Evolutionary conservation across 2,329 filamentous ascomycete species (phyloP).

Genomic region (Lecanicillium sp.): DNA sequence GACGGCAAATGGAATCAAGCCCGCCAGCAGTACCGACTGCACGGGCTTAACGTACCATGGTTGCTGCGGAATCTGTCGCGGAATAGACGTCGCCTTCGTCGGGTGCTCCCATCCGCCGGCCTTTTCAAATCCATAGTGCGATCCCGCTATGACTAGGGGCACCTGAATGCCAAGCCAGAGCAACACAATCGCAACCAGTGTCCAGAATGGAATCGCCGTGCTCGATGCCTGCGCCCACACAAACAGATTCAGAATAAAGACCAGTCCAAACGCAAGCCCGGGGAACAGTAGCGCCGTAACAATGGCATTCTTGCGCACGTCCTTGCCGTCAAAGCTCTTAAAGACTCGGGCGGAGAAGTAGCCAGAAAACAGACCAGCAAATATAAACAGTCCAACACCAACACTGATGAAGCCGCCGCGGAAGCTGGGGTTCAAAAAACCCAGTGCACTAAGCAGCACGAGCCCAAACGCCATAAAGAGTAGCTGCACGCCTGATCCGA

Average conservation of each 20-base stretch:
- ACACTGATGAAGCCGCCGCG: constrained; percentile 85
- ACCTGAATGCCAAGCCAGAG: constrained; percentile 84
- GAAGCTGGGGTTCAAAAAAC: constrained; percentile 77
- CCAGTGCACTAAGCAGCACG: constrained; percentile 63
- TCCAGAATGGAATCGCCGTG: constrained; percentile 78
- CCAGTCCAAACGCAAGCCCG: constrained; percentile 62
- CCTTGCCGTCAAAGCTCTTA: constrained; percentile 69
- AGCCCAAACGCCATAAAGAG: constrained; percentile 73
- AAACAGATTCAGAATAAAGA: constrained; percentile 79
- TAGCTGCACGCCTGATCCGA: constrained; percentile 81
- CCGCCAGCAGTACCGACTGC: constrained; percentile 61
- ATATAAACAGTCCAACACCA: constrained; percentile 72
- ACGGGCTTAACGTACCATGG: constrained; percentile 64
- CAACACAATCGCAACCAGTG: constrained; percentile 60
- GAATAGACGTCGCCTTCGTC: constrained; percentile 63
- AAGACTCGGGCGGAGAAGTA: constrained; percentile 82
- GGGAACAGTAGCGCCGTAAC: constrained; percentile 73
- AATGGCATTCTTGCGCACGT: constrained; percentile 68
- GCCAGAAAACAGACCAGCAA: constrained; percentile 76
- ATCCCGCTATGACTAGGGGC: constrained; percentile 73
- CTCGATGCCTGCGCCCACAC: constrained; percentile 86
- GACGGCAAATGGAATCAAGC: constrained; percentile 75
- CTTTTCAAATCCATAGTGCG: constrained; percentile 65
- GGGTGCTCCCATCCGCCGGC: constrained; percentile 70
- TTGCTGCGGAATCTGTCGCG: constrained; percentile 66